Percentiles rank a stretch among this genome's conserved stretches.
phyloP scores from a whole-genome alignment of 805 yeast species.

The Cyberlindnera xylosilytica region DNA sequence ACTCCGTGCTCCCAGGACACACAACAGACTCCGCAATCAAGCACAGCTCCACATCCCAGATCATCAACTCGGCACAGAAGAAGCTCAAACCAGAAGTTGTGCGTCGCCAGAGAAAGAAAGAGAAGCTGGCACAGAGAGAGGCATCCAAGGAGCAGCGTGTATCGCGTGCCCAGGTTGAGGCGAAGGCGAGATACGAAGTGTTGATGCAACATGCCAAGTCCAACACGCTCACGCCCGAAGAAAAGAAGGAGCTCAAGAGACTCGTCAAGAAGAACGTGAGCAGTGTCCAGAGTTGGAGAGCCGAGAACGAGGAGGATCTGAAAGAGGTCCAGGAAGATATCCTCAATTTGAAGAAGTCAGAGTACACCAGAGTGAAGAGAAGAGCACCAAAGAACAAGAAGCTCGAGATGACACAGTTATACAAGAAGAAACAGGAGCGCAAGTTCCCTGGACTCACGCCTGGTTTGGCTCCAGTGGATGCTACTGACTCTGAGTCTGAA shows the following conservation, averaged over 20 bases:
- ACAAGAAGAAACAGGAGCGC: constrained; percentile 28
- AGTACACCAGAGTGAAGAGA: constrained; percentile 31
- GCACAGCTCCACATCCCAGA: constrained; percentile 35
- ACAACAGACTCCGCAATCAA: constrained; percentile 3
- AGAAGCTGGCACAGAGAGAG: constrained; percentile 30
- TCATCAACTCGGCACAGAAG: constrained; percentile 36
- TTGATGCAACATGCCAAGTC: constrained; percentile 32
- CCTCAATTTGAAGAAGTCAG: constrained; percentile 37
- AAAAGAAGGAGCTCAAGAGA: constrained; percentile 33
- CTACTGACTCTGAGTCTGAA: constrained; percentile 46
- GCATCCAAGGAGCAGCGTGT: constrained; percentile 20
- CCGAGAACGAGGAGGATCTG: constrained; percentile 40
- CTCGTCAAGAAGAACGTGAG: constrained; percentile 36
- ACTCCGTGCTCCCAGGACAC: constrained; percentile 37
- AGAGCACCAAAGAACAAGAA: constrained; percentile 18
- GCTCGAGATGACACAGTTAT: constrained; percentile 30
- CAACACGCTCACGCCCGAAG: constrained; percentile 32
- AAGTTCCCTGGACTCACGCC: constrained; percentile 69
- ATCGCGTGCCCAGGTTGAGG: constrained; percentile 25
- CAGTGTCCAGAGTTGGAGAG: constrained; percentile 40
- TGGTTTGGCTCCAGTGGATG: constrained; percentile 80
- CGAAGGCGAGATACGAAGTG: constrained; percentile 32
- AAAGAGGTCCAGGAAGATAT: constrained; percentile 40
- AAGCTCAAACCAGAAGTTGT: constrained; percentile 33
- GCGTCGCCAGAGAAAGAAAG: constrained; percentile 33